Conservation (phyloP, 176 grass and related monocot genomes). For the Raddia guianensis region DNA sequence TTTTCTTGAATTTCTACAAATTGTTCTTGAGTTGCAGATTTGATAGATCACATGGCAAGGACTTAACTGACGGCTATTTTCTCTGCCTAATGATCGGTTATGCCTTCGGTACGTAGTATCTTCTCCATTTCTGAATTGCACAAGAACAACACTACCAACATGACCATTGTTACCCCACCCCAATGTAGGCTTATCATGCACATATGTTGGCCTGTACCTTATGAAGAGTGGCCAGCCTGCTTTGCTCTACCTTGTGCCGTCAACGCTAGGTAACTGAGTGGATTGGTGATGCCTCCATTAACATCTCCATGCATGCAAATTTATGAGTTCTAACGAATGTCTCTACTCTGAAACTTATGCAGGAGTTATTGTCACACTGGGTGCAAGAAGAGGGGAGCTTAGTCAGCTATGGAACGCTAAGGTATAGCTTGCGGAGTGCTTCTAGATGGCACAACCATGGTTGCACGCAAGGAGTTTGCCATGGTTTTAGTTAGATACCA, state of each 20-base stretch:
- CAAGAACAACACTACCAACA: slow-evolving; percentile 8
- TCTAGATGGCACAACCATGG: neutral
- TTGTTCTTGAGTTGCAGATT: slow-evolving; percentile 50
- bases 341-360: neutral
- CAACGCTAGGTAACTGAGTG: slow-evolving; percentile 69
- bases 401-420: slow-evolving; percentile 75
- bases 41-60: slow-evolving; percentile 66
- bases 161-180: neutral
- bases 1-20: slow-evolving; percentile 22
- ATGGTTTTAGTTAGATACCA: slow-evolving; percentile 16
- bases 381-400: slow-evolving; percentile 72
- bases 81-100: slow-evolving; percentile 70
- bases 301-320: neutral
- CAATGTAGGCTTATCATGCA: slow-evolving; percentile 75
- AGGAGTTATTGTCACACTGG: slow-evolving; percentile 61
- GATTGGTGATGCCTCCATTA: neutral
- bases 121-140: slow-evolving; percentile 22
- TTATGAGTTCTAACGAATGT: neutral
- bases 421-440: slow-evolving; percentile 10
- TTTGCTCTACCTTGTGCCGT: slow-evolving; percentile 97
- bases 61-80: slow-evolving; percentile 66
- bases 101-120: slow-evolving; percentile 60
- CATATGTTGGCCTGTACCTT: slow-evolving; percentile 77
- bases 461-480: neutral
- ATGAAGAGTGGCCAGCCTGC: slow-evolving; percentile 94